Evolutionary conservation across 768 basidiomycete genomes (phyloP).

Genomic region (Zangia roseola): DNA sequence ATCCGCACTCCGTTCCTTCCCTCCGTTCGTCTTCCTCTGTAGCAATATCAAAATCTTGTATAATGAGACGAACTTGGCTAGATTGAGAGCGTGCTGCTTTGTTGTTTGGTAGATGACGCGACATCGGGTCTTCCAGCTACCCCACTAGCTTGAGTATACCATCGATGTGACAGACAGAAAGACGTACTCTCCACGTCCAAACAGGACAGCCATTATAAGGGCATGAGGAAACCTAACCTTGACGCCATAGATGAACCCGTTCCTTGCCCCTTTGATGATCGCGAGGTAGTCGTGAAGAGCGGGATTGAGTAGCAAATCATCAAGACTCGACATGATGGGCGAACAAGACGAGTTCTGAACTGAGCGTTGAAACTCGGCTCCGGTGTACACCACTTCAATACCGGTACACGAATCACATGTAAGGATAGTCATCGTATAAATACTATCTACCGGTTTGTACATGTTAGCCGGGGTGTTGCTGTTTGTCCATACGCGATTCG

Average conservation of each 20-base stretch:
- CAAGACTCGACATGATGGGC: constrained; percentile 24
- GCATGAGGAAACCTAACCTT: constrained; percentile 96
- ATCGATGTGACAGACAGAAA: not conserved
- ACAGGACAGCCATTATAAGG: constrained; percentile 92
- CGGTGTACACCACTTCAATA: not conserved
- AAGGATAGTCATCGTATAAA: not conserved
- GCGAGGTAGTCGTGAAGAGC: constrained; percentile 87
- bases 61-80: constrained; percentile 90
- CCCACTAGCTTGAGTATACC: constrained; percentile 9
- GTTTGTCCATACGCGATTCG: too few relatives aligned
- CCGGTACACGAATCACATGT: constrained; percentile 28
- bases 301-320: constrained; percentile 49
- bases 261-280: constrained; percentile 91
- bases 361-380: not conserved
- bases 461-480: not conserved
- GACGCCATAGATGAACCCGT: constrained; percentile 87
- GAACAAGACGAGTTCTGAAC: not conserved
- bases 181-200: constrained; percentile 87
- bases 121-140: constrained; percentile 70
- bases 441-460: not conserved
- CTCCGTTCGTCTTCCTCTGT: constrained; percentile 78
- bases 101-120: constrained; percentile 78
- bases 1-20: constrained; percentile 79
- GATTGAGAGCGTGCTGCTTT: constrained; percentile 85
- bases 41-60: constrained; percentile 87